Conservation (phyloP, 148 eudicot genomes). For the Beta vulgaris region DNA sequence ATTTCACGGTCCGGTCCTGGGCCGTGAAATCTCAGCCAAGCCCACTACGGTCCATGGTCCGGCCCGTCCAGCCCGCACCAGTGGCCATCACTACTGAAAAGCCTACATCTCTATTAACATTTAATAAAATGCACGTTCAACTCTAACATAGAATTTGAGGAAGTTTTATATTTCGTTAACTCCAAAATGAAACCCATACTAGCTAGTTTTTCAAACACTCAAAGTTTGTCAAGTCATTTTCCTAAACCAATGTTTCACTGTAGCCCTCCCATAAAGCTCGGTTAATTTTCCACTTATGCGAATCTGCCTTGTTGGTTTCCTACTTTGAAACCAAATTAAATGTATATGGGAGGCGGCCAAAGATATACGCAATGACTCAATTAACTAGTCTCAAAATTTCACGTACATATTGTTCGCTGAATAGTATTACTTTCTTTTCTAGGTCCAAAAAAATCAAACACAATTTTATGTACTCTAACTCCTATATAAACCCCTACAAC, state of each 20-base stretch:
- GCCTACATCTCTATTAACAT: too few species aligned
- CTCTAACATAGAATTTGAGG: too few species aligned
- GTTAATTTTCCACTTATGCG: slow-evolving; percentile 24
- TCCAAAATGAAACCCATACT: too few species aligned
- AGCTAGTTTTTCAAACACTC: slow-evolving; percentile 10
- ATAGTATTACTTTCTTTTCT: background rate
- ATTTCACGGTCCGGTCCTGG: too few species aligned
- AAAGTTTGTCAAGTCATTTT: slow-evolving; percentile 20
- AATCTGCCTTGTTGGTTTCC: slow-evolving; percentile 23
- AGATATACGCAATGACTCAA: slow-evolving; percentile 2
- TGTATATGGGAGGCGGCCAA: slow-evolving; percentile 21
- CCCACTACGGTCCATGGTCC: too few species aligned
- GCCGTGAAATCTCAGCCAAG: too few species aligned
- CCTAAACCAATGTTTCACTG: slow-evolving; percentile 12
- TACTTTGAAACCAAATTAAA: slow-evolving; percentile 27
- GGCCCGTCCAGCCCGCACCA: too few species aligned
- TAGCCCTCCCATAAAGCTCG: background rate
- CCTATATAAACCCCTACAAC: slow-evolving; percentile 18
- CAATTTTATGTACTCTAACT: background rate
- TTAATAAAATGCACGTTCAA: too few species aligned
- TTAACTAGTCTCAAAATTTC: background rate
- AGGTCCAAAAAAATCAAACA: slow-evolving; percentile 21
- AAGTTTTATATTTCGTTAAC: too few species aligned
- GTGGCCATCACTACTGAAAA: too few species aligned
- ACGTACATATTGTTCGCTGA: background rate